Evolutionary conservation across 2,329 filamentous ascomycete genomes (phyloP), one percentile per base, ranked within the genome.

Genomic region (Capronia epimyces): DNA sequence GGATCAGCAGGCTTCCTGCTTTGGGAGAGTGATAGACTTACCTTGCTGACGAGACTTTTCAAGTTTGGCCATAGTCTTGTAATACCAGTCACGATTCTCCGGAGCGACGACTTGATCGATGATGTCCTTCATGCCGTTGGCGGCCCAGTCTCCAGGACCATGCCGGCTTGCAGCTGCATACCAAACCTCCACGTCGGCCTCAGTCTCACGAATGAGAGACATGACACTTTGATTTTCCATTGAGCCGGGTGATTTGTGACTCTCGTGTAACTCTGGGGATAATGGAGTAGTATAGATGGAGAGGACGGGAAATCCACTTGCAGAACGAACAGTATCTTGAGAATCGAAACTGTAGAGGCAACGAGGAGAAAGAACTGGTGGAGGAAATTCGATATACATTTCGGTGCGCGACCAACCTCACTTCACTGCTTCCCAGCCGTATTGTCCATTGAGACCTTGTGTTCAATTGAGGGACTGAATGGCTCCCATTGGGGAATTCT

Each of bases 371-470:
- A 44, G 24, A 27, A 24, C 20, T 13, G 21, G 20, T 37, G 34
- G 34, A 20, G 16, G 34, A 20, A 20, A 3, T 20, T 13, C 16
- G 16, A 8, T 6, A 7, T 5, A 5, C 7, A 18, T 37, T 20
- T 5, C 12, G 34, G 18, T 20, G 12, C 20, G 7, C 7, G 12
- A 20, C 15, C 34, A 37, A 37, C 34, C 34, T 37, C 34, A 37
- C 34, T 20, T 37, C 34, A 31, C 27, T 29, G 37, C 3, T 41
- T 37, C 29, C 34, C 3, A 5, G 34, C 6, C 42, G 36, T 29
- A 40, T 40, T 27, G 29, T 41, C n/a, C 40, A 46, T 42, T 48
- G 43, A 43, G 34, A 29, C 36, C 45, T 39, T 53, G 36, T 27
- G 21, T 22, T 25, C 20, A 27, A 39, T 39, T 16, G 20, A 18